These are phyloP conservation scores for Centaurea solstitialis DNA, from an alignment of 129 eudicot species.

Conservation along the genomic window DNA sequence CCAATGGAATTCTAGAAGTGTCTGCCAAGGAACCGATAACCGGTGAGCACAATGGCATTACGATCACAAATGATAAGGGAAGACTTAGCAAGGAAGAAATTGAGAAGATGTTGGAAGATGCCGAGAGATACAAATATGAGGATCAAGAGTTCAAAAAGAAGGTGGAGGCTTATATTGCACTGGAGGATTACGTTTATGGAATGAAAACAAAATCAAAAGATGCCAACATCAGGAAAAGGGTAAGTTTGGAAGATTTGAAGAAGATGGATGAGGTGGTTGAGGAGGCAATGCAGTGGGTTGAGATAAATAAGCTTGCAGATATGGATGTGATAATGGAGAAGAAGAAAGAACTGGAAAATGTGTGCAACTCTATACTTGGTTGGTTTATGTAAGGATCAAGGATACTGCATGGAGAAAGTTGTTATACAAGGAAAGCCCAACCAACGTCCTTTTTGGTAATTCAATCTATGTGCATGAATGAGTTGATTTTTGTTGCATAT, in stretches of 20 bases:
- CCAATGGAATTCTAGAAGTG: constrained; percentile 7
- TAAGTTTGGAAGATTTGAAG: background rate
- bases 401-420: too few species aligned
- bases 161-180: constrained; percentile 2
- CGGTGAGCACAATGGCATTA: background rate
- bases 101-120: constrained; percentile 8
- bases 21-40: constrained; percentile 8
- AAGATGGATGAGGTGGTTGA: constrained; percentile 4
- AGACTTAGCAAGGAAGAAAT: background rate
- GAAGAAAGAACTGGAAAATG: constrained; percentile 2
- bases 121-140: background rate
- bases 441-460: too few species aligned
- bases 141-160: constrained; percentile 5
- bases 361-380: background rate
- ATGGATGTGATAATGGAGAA: background rate
- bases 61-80: background rate
- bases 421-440: too few species aligned
- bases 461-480: too few species aligned
- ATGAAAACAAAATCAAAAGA: background rate
- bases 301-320: constrained; percentile 1
- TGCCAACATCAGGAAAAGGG: too few species aligned
- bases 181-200: constrained; percentile 10
- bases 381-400: background rate
- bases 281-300: constrained; percentile 7
- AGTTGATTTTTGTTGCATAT: too few species aligned